These are phyloP conservation scores for Funneliformis geosporum DNA, from an alignment of 192 early-diverging fungal species.

Conservation along the genomic window DNA sequence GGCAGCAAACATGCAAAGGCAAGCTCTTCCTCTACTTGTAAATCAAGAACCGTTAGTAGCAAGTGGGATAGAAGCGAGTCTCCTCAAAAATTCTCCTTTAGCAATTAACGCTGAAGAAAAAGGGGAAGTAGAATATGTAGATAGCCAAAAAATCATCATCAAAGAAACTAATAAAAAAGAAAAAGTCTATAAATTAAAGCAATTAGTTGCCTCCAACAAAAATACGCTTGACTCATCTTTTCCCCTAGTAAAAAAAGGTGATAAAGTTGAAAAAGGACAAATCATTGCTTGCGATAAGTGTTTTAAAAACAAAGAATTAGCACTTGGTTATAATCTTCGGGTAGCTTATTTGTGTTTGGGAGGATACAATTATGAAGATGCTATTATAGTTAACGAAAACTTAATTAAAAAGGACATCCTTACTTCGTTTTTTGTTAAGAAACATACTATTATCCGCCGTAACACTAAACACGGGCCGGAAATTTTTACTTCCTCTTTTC, in stretches of 20 bases:
- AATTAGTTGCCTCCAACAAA: constrained; percentile 15
- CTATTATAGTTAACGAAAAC: constrained; percentile 15
- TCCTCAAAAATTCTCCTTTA: constrained; percentile 8
- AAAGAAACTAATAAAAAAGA: constrained; percentile 15
- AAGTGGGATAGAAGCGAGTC: not conserved
- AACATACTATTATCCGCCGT: constrained; percentile 10
- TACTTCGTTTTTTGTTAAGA: constrained; percentile 28
- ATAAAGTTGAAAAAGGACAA: constrained; percentile 18
- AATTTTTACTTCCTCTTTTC: constrained; percentile 5
- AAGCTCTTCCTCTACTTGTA: constrained; percentile 1
- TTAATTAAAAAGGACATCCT: constrained; percentile 12
- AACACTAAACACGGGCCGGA: constrained; percentile 11
- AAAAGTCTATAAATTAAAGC: constrained; percentile 8
- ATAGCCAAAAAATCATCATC: constrained; percentile 11
- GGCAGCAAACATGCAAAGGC: constrained; percentile 19
- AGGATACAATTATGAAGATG: constrained; percentile 25
- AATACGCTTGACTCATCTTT: constrained; percentile 6
- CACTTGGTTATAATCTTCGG: constrained; percentile 20
- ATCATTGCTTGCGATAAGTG: constrained; percentile 14
- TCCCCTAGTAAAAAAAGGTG: constrained; percentile 15
- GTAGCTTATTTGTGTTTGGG: constrained; percentile 22
- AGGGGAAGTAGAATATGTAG: constrained; percentile 24
- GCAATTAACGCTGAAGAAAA: not conserved
- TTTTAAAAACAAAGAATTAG: not conserved
- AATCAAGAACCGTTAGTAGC: constrained; percentile 18